Conservation (phyloP, 164 flowering plant genomes). For the Chloranthus sessilifolius region DNA sequence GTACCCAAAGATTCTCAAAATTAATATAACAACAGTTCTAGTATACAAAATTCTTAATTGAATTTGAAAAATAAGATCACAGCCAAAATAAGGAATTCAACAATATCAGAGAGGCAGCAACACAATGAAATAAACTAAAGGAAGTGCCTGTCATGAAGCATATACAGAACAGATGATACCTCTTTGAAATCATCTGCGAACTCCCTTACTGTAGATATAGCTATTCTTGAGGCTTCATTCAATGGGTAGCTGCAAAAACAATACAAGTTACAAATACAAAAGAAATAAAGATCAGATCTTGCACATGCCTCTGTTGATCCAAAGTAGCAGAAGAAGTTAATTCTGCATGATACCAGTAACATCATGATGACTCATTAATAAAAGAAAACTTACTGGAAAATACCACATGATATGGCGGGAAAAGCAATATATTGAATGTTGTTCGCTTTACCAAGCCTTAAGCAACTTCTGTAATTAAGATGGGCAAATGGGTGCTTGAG, state of each 20-base stretch:
- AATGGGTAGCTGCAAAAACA: conserved; percentile 65
- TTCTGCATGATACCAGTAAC: conserved; percentile 1
- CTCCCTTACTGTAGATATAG: conserved; percentile 65
- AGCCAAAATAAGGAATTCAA: no score
- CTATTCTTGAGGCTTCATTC: conserved; percentile 78
- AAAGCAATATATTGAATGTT: conserved; percentile 79
- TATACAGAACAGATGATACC: conserved; percentile 30
- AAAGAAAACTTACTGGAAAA: conserved; percentile 47
- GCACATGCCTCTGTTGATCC: background rate
- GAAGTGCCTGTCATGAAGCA: background rate
- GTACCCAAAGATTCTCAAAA: no score
- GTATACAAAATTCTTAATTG: no score
- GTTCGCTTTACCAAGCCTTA: conserved; percentile 71
- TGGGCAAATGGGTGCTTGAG: conserved; percentile 1
- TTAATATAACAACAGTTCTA: no score
- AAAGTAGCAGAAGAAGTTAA: conserved; percentile 1
- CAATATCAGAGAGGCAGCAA: background rate
- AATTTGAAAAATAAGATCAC: no score
- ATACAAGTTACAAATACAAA: background rate
- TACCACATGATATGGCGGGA: conserved; percentile 95
- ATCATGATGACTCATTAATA: background rate
- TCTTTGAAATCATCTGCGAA: conserved; percentile 59
- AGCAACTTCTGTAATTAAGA: conserved; percentile 54
- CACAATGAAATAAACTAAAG: background rate
- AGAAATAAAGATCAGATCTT: background rate